These are phyloP conservation scores for Acidomyces sp. DNA, from an alignment of 495 filamentous ascomycete species.

Conservation along the genomic window DNA sequence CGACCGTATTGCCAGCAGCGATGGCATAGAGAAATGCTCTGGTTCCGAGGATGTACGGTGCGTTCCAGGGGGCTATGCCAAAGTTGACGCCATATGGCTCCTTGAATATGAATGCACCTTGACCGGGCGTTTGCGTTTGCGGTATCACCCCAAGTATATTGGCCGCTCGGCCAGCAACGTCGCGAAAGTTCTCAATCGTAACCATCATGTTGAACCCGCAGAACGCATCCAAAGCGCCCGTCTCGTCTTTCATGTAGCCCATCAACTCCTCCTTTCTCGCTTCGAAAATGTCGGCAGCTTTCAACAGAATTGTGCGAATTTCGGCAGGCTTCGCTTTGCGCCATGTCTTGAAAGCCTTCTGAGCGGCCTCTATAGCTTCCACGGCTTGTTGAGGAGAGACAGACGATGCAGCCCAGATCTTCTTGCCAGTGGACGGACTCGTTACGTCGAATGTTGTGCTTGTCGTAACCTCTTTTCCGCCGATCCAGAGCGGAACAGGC, in stretches of 20 bases:
- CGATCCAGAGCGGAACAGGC: conserved; percentile 57
- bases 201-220: conserved; percentile 44
- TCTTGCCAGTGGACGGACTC: conserved; percentile 47
- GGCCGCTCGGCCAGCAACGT: conserved; percentile 55
- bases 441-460: conserved; percentile 51
- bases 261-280: conserved; percentile 49
- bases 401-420: conserved; percentile 46
- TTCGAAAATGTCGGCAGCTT: conserved; percentile 55
- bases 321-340: conserved; percentile 43
- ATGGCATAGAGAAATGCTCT: conserved; percentile 56
- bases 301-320: conserved; percentile 59
- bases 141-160: conserved; percentile 51
- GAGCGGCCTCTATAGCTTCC: conserved; percentile 49
- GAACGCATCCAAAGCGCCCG: conserved; percentile 38
- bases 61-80: conserved; percentile 64
- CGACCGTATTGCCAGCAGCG: conserved; percentile 64
- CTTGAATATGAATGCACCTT: conserved; percentile 56
- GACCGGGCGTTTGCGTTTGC: conserved; percentile 37
- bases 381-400: conserved; percentile 50
- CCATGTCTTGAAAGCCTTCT: conserved; percentile 62
- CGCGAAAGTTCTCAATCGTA: conserved; percentile 48
- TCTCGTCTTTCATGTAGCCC: conserved; percentile 54
- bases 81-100: conserved; percentile 75
- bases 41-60: conserved; percentile 28
- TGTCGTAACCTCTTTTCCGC: conserved; percentile 50